A percentile compares a stretch with the other conserved stretches of the same genome.
Evolutionary conservation across 2,329 filamentous ascomycete genomes (phyloP).

Genomic region (Hypoxylon sp.): DNA sequence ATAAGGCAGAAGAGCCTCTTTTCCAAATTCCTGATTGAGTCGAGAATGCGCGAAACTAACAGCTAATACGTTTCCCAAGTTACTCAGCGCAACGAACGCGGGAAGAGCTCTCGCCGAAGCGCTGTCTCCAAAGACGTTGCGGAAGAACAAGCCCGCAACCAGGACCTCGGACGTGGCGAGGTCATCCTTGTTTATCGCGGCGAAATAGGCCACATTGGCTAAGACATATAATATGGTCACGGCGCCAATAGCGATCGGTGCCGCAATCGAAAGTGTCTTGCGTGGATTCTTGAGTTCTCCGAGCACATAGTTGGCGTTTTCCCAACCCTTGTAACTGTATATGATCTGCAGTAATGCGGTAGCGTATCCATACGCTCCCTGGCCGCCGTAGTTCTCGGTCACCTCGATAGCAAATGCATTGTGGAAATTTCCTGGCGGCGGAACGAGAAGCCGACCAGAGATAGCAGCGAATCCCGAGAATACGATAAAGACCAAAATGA

Average conservation of each 20-base stretch:
- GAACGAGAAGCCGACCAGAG: slow-evolving; percentile 63
- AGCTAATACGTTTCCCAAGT: slow-evolving; percentile 73
- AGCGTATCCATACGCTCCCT: slow-evolving; percentile 67
- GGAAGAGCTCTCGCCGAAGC: slow-evolving; percentile 65
- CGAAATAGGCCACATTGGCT: slow-evolving; percentile 76
- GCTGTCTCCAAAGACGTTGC: slow-evolving; percentile 71
- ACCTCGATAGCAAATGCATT: slow-evolving; percentile 65
- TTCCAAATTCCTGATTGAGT: slow-evolving; percentile 76
- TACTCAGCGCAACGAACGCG: slow-evolving; percentile 72
- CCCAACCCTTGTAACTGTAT: slow-evolving; percentile 75
- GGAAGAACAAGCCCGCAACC: slow-evolving; percentile 73
- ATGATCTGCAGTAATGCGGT: slow-evolving; percentile 71
- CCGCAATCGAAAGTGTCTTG: slow-evolving; percentile 68
- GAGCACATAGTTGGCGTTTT: slow-evolving; percentile 74
- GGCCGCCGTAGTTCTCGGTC: slow-evolving; percentile 62
- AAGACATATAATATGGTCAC: slow-evolving; percentile 74
- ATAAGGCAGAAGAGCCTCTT: slow-evolving; percentile 77
- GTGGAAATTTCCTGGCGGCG: slow-evolving; percentile 70
- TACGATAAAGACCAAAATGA: slow-evolving; percentile 72
- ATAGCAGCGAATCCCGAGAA: slow-evolving; percentile 72
- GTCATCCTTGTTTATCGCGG: slow-evolving; percentile 71
- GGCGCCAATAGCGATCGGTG: slow-evolving; percentile 70
- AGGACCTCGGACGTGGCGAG: slow-evolving; percentile 71
- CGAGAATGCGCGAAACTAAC: slow-evolving; percentile 72
- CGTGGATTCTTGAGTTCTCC: slow-evolving; percentile 69